Conservation (phyloP, 352 stramenopile species). For the Globisporangium paroecandrum region DNA sequence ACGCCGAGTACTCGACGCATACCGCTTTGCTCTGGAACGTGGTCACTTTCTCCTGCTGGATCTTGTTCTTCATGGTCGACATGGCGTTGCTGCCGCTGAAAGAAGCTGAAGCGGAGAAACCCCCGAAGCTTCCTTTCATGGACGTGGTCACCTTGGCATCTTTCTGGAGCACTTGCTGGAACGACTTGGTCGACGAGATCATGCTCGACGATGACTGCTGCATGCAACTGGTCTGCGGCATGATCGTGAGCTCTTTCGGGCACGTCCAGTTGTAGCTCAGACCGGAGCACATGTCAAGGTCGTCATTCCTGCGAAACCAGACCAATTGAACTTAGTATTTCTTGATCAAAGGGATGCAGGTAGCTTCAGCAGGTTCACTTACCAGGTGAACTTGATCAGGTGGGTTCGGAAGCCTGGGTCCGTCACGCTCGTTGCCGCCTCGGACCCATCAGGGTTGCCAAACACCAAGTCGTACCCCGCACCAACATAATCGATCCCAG, state of each 20-base stretch:
- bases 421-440: conserved; percentile 24
- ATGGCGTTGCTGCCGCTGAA: conserved; percentile 28
- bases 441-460: conserved; percentile 23
- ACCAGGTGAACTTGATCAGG: conserved; percentile 30
- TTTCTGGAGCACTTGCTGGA: conserved; percentile 27
- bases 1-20: conserved; percentile 24
- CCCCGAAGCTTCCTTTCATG: conserved; percentile 25
- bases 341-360: too few relatives aligned
- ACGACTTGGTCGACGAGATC: conserved; percentile 27
- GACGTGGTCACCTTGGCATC: conserved; percentile 19
- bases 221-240: conserved; percentile 25
- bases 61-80: conserved; percentile 26
- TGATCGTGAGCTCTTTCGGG: conserved; percentile 21
- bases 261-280: conserved; percentile 24
- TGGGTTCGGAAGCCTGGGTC: conserved; percentile 24
- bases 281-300: conserved; percentile 22
- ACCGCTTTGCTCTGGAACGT: conserved; percentile 25
- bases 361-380: background rate
- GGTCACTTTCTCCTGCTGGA: conserved; percentile 12
- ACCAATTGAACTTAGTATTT: background rate
- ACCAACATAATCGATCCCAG: conserved; percentile 28
- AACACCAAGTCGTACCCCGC: conserved; percentile 30
- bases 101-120: conserved; percentile 22
- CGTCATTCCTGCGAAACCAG: conserved; percentile 7
- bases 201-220: conserved; percentile 28